phyloP scores from a whole-genome alignment of 108 stramenopile species.

The Mediolabrus comicus region DNA sequence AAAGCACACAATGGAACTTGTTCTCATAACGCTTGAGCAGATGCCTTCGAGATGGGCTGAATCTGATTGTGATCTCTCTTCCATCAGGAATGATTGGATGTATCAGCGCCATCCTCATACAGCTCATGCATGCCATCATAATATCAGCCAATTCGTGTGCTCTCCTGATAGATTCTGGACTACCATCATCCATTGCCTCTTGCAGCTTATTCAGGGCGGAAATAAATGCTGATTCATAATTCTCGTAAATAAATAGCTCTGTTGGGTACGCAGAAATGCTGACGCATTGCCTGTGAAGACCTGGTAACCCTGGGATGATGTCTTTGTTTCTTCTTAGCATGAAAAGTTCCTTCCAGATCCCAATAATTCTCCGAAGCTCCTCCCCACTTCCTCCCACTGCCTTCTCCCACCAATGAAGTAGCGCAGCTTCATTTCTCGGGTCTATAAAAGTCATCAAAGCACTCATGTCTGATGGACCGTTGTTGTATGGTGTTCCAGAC shows the following conservation, averaged over 20 bases:
- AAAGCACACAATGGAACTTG: constrained; percentile 26
- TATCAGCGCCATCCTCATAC: constrained; percentile 32
- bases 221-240: constrained; percentile 31
- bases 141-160: constrained; percentile 20
- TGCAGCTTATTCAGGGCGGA: constrained; percentile 14
- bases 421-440: constrained; percentile 21
- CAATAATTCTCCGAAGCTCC: no score
- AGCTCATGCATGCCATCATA: constrained; percentile 41
- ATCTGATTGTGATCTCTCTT: constrained; percentile 32
- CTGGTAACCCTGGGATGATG: constrained; percentile 6
- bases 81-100: constrained; percentile 37
- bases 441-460: constrained; percentile 46
- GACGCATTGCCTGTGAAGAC: background rate
- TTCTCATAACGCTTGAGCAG: constrained; percentile 26
- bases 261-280: constrained; percentile 2
- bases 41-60: constrained; percentile 27
- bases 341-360: no score
- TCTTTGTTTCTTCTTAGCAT: constrained; percentile 29
- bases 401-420: constrained; percentile 32
- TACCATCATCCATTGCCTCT: constrained; percentile 15
- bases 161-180: constrained; percentile 1
- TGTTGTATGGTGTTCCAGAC: constrained; percentile 57
- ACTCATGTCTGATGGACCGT: constrained; percentile 28
- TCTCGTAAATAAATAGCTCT: constrained; percentile 37
- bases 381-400: constrained; percentile 1